Evolutionary conservation across 176 grass and related monocot genomes (phyloP).

Genomic region (Ensete glaucum): DNA sequence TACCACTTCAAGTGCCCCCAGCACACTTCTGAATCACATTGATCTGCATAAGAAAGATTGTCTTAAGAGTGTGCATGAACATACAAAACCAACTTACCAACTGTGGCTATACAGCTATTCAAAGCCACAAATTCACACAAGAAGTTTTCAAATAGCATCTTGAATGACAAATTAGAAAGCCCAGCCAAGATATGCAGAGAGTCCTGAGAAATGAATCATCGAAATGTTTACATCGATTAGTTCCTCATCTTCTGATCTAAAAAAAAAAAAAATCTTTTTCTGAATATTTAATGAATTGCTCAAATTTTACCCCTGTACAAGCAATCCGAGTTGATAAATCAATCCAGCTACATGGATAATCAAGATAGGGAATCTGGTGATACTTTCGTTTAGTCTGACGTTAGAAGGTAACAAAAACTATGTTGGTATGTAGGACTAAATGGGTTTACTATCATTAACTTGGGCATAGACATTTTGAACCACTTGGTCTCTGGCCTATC

Average conservation of each 20-base stretch:
- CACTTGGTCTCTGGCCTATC: no score
- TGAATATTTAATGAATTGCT: neutral
- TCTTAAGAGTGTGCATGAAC: neutral
- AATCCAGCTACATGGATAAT: neutral
- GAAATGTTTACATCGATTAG: neutral
- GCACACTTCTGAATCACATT: constrained; percentile 25
- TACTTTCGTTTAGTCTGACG: no score
- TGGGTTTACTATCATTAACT: no score
- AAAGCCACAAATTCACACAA: no score
- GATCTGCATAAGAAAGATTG: constrained; percentile 30
- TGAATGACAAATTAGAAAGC: no score
- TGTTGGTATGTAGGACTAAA: no score
- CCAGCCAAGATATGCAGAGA: neutral
- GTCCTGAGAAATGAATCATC: neutral
- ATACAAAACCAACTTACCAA: neutral
- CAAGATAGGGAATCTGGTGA: neutral
- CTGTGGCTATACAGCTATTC: no score
- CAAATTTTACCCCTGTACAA: neutral
- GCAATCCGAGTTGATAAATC: neutral
- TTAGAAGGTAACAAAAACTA: no score
- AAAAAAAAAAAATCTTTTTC: neutral
- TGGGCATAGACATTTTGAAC: no score
- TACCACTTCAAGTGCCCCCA: constrained; percentile 69
- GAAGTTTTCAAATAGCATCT: no score
- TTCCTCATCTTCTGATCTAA: neutral